Evolutionary conservation across 257 asterid genomes (phyloP).

Genomic region (Solanum medicagineum): DNA sequence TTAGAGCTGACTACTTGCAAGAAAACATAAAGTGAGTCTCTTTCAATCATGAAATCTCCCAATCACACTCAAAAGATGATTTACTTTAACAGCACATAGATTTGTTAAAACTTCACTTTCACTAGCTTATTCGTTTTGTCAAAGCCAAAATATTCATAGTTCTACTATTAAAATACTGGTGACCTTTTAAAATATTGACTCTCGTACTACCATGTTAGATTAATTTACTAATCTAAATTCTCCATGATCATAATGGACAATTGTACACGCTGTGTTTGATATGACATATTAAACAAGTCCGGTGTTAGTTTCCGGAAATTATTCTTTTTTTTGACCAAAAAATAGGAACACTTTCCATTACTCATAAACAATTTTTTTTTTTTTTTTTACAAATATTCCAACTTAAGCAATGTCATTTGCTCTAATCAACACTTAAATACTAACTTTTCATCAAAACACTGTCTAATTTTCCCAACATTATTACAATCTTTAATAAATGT

Average conservation of each 20-base stretch:
- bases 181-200: background rate
- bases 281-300: background rate
- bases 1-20: constrained; percentile 41
- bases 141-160: background rate
- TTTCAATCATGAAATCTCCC: background rate
- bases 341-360: background rate
- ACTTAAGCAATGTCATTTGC: background rate
- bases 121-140: background rate
- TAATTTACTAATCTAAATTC: background rate
- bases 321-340: background rate
- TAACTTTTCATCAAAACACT: background rate
- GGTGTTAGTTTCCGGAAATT: background rate
- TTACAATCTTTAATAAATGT: background rate
- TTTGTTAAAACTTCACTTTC: background rate
- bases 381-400: background rate
- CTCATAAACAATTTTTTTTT: background rate
- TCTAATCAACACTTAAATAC: background rate
- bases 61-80: background rate
- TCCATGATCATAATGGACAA: background rate
- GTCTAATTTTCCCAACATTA: background rate
- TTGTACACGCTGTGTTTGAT: background rate
- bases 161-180: background rate
- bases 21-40: constrained; percentile 46
- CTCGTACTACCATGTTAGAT: background rate
- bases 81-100: background rate